Conservation (phyloP, 768 basidiomycete species). For the Terana coerulea region DNA sequence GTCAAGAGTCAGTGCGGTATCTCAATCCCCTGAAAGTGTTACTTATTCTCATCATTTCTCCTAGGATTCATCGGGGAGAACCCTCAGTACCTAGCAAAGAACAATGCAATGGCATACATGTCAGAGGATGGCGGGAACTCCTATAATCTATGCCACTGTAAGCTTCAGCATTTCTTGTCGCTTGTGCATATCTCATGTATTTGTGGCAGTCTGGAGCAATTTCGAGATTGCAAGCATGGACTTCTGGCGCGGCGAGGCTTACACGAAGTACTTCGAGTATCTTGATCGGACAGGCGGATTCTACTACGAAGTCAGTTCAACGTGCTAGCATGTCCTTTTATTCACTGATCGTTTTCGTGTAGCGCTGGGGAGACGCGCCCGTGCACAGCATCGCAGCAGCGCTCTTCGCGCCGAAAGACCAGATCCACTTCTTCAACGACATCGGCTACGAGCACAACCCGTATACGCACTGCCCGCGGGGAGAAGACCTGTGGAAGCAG, state of each 20-base stretch:
- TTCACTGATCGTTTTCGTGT: too few relatives aligned
- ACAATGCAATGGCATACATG: slow-evolving; percentile 61
- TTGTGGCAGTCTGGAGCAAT: slow-evolving; percentile 52
- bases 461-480: slow-evolving; percentile 48
- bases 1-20: slow-evolving; percentile 42
- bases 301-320: slow-evolving; percentile 71
- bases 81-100: slow-evolving; percentile 50
- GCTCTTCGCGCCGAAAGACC: slow-evolving; percentile 45
- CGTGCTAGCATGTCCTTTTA: too few relatives aligned
- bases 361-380: slow-evolving; percentile 43
- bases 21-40: slow-evolving; percentile 31
- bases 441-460: slow-evolving; percentile 61
- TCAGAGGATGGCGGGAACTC: slow-evolving; percentile 62
- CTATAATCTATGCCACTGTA: slow-evolving; percentile 66
- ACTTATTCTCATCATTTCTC: slow-evolving; percentile 22
- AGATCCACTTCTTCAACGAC: slow-evolving; percentile 73
- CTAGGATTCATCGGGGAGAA: slow-evolving; percentile 51
- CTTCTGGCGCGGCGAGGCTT: slow-evolving; percentile 84
- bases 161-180: slow-evolving; percentile 19
- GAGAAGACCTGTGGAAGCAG: slow-evolving; percentile 31
- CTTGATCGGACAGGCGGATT: slow-evolving; percentile 84
- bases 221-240: slow-evolving; percentile 85
- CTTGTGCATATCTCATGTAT: not conserved
- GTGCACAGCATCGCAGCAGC: slow-evolving; percentile 48
- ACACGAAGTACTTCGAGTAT: slow-evolving; percentile 77